Evolutionary conservation across 176 grass and related monocot genomes (phyloP).

Genomic region (Eleusine coracana): DNA sequence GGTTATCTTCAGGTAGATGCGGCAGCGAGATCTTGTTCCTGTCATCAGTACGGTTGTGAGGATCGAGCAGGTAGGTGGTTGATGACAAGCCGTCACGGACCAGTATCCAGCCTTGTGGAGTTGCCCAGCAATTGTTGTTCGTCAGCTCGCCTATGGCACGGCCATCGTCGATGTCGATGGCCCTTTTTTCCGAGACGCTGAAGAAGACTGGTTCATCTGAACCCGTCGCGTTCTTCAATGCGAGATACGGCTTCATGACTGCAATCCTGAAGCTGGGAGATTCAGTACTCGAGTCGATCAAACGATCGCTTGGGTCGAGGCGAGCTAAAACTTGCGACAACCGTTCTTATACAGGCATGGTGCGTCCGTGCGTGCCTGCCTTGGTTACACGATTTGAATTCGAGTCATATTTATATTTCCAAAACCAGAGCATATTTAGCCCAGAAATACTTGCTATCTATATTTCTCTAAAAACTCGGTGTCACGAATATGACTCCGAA

Average conservation of each 20-base stretch:
- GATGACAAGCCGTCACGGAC: neutral
- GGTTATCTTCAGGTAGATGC: neutral
- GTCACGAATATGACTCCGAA: too few species aligned
- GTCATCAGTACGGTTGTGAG: neutral
- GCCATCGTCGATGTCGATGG: neutral
- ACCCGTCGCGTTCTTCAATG: neutral
- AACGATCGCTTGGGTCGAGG: neutral
- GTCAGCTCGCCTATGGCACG: neutral
- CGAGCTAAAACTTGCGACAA: neutral
- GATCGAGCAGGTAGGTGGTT: neutral
- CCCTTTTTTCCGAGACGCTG: neutral
- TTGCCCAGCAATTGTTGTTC: constrained; percentile 9
- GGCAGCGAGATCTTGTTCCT: neutral
- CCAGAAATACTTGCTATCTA: too few species aligned
- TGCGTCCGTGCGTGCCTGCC: too few species aligned
- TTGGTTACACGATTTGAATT: too few species aligned
- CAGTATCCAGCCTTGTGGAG: constrained; percentile 14
- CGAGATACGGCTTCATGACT: constrained; percentile 6
- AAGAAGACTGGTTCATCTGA: neutral
- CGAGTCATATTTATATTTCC: too few species aligned
- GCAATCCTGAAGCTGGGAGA: too few species aligned
- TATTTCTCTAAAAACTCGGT: too few species aligned
- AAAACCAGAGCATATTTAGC: too few species aligned
- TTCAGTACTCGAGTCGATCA: neutral
- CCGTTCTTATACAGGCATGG: too few species aligned